Conservation (phyloP, 1,139 yeast species). For the Hyphopichia wangnamkhiaoensis region DNA sequence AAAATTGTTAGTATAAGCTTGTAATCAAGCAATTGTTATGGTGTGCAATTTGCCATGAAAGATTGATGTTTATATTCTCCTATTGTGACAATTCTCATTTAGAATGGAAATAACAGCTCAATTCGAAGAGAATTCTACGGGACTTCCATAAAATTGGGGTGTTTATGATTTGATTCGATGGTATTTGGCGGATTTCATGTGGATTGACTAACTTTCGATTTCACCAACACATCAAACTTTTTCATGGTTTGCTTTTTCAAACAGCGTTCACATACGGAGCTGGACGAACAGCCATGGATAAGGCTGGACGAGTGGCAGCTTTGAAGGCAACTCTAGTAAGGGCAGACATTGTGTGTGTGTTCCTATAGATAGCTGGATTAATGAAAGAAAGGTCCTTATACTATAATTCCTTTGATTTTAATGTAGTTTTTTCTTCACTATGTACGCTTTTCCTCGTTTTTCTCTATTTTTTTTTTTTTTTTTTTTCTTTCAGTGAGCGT, state of each 20-base stretch:
- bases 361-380: background rate
- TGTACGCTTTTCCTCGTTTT: slow-evolving; percentile 6
- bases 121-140: no score
- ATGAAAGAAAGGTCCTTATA: background rate
- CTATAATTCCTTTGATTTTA: background rate
- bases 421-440: slow-evolving; percentile 2
- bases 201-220: no score
- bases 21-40: no score
- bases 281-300: slow-evolving; percentile 43
- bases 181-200: no score
- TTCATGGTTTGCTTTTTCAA: no score
- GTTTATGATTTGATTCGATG: no score
- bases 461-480: background rate
- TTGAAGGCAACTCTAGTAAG: slow-evolving; percentile 50
- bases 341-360: slow-evolving; percentile 35
- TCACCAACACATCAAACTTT: no score
- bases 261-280: slow-evolving; percentile 43
- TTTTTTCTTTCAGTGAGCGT: slow-evolving; percentile 8
- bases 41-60: no score
- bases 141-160: no score
- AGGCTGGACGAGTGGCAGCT: slow-evolving; percentile 41
- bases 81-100: no score
- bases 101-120: no score
- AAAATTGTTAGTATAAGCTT: slow-evolving; percentile 1
- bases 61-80: no score